phyloP scores from a whole-genome alignment of 176 grass and related monocot genomes.

The Aegilops speltoides region DNA sequence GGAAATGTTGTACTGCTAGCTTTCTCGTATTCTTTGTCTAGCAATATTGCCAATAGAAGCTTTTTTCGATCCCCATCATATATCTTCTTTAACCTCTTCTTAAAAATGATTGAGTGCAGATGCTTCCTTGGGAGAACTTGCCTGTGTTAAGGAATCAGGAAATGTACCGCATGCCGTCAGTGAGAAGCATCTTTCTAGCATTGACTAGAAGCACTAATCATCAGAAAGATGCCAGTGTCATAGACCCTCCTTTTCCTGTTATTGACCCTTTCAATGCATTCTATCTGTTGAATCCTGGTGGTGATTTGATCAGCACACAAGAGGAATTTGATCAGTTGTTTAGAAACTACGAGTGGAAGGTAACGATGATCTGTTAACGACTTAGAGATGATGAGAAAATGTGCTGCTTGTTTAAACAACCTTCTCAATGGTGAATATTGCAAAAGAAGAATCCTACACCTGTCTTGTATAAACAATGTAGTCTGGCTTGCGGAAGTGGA shows the following conservation, averaged over 20 bases:
- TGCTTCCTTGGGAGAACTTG: conserved; percentile 94
- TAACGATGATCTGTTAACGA: conserved; percentile 26
- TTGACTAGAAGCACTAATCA: conserved; percentile 46
- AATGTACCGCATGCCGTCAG: conserved; percentile 84
- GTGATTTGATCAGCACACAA: conserved; percentile 61
- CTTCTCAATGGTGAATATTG: conserved; percentile 14
- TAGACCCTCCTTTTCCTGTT: conserved; percentile 48
- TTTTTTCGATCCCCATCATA: neutral
- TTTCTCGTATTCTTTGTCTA: conserved; percentile 12
- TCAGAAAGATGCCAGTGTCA: conserved; percentile 22
- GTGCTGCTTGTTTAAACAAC: neutral
- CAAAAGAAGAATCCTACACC: neutral
- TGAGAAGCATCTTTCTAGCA: conserved; percentile 52
- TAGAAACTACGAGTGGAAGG: conserved; percentile 73
- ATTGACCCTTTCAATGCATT: conserved; percentile 67
- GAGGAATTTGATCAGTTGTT: conserved; percentile 59
- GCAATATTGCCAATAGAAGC: neutral
- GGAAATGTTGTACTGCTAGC: neutral
- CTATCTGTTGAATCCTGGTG: conserved; percentile 82
- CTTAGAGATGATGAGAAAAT: conserved; percentile 18
- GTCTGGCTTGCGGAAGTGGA: neutral
- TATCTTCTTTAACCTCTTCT: conserved; percentile 21
- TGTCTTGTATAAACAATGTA: conserved; percentile 2
- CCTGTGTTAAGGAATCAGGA: conserved; percentile 80
- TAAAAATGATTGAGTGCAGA: conserved; percentile 61